These are phyloP conservation scores for Phialocephala subalpina DNA, from an alignment of 2,329 filamentous ascomycete species.

Conservation along the genomic window DNA sequence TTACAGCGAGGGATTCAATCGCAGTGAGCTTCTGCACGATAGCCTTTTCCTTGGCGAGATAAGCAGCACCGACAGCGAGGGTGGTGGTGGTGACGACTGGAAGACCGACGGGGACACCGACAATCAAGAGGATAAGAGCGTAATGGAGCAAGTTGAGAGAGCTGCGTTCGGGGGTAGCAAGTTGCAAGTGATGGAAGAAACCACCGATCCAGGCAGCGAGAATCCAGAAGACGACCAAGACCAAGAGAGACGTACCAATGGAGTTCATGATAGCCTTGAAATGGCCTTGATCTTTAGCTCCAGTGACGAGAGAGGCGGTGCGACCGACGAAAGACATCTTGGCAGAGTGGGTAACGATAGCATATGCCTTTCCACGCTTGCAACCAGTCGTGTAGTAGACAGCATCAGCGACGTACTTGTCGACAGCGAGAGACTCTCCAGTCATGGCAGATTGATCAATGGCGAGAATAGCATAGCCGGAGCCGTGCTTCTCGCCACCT, in stretches of 20 bases:
- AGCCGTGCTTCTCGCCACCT: slow-evolving; percentile 59
- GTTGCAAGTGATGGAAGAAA: slow-evolving; percentile 76
- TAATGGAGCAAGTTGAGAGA: slow-evolving; percentile 73
- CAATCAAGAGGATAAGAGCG: slow-evolving; percentile 75
- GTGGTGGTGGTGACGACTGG: slow-evolving; percentile 82
- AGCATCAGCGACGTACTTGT: slow-evolving; percentile 80
- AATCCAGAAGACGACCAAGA: slow-evolving; percentile 81
- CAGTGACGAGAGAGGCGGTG: slow-evolving; percentile 77
- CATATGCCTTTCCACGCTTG: slow-evolving; percentile 82
- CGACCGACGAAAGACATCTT: slow-evolving; percentile 79
- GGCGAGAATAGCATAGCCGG: slow-evolving; percentile 72
- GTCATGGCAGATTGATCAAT: slow-evolving; percentile 84
- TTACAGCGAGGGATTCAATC: slow-evolving; percentile 73
- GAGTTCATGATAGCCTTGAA: slow-evolving; percentile 88
- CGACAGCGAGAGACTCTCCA: slow-evolving; percentile 80
- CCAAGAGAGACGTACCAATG: slow-evolving; percentile 77
- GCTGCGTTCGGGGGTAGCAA: slow-evolving; percentile 64
- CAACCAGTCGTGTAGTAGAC: slow-evolving; percentile 84
- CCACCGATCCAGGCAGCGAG: slow-evolving; percentile 79
- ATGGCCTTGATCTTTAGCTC: slow-evolving; percentile 78
- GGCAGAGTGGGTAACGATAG: slow-evolving; percentile 71
- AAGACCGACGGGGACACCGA: slow-evolving; percentile 82
- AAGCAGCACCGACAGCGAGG: slow-evolving; percentile 78
- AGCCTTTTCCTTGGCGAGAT: slow-evolving; percentile 79
- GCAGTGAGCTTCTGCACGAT: slow-evolving; percentile 83